phyloP scores from a whole-genome alignment of 2,329 filamentous ascomycete species.

The Colletotrichum horii region DNA sequence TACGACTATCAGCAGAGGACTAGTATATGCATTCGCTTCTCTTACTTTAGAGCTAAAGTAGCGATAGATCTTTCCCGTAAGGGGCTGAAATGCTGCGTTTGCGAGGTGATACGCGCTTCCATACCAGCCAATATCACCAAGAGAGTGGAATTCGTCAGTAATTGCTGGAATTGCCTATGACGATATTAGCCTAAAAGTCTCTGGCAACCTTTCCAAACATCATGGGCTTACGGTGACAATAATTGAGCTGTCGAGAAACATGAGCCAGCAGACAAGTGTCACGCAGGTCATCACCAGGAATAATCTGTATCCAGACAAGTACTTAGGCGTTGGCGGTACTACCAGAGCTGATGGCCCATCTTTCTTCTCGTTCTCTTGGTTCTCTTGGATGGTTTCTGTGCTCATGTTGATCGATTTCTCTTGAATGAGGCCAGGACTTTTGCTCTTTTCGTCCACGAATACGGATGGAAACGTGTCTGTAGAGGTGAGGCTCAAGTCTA shows the following conservation, averaged over 20 bases:
- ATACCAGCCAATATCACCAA: slow-evolving; percentile 52
- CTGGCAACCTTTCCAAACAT: too few relatives aligned
- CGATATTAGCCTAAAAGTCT: background rate
- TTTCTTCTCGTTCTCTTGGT: background rate
- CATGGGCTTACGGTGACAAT: slow-evolving; percentile 36
- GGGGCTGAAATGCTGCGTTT: slow-evolving; percentile 30
- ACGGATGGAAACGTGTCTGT: slow-evolving; percentile 6
- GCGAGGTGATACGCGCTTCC: slow-evolving; percentile 40
- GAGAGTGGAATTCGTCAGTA: slow-evolving; percentile 38
- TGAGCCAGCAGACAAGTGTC: slow-evolving; percentile 24
- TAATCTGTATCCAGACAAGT: slow-evolving; percentile 18
- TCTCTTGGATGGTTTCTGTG: background rate
- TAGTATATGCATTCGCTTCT: slow-evolving; percentile 11
- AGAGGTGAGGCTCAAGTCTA: background rate
- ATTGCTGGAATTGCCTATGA: slow-evolving; percentile 37
- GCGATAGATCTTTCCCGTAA: slow-evolving; percentile 32
- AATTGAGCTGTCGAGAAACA: slow-evolving; percentile 35
- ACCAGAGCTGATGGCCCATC: background rate
- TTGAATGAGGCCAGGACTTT: background rate
- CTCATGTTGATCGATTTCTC: background rate
- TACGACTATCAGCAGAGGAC: slow-evolving; percentile 31
- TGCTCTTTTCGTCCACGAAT: background rate
- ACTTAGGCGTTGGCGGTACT: background rate
- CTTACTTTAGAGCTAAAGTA: slow-evolving; percentile 41
- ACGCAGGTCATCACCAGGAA: slow-evolving; percentile 26